A percentile compares a stretch with the other conserved stretches of the same genome.
These are phyloP conservation scores for Nemania sp. DNA, from an alignment of 2,329 filamentous ascomycete species.

Conservation along the genomic window DNA sequence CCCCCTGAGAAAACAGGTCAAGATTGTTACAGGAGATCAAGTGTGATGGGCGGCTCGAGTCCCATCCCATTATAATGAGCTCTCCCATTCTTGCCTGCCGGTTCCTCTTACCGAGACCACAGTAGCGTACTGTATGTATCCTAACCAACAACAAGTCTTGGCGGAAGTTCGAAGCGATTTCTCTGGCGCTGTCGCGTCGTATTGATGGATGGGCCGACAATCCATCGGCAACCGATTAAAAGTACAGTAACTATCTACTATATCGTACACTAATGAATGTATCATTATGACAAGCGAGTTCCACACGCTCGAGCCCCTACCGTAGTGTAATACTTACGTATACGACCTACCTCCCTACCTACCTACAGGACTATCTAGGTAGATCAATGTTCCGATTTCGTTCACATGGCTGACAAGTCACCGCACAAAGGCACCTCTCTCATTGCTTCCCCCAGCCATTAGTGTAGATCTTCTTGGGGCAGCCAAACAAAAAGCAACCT, in stretches of 20 bases:
- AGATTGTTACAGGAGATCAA: conserved; percentile 14
- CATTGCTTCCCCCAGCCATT: conserved; percentile 13
- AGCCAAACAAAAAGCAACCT: conserved; percentile 34
- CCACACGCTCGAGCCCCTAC: conserved; percentile 17
- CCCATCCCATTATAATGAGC: conserved; percentile 4
- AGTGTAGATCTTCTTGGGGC: conserved; percentile 16
- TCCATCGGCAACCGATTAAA: conserved; percentile 24
- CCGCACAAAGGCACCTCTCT: conserved; percentile 7
- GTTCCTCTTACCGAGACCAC: conserved; percentile 13
- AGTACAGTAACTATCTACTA: neutral
- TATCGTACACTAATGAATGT: conserved; percentile 7
- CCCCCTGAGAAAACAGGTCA: conserved; percentile 5
- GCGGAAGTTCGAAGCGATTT: conserved; percentile 33
- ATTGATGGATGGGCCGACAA: conserved; percentile 30
- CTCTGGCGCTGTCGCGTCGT: conserved; percentile 7
- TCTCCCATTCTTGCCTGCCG: conserved; percentile 18
- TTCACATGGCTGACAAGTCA: conserved; percentile 34
- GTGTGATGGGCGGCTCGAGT: conserved; percentile 21
- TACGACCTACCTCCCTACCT: too few species aligned
- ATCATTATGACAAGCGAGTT: conserved; percentile 14
- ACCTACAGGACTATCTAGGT: too few species aligned
- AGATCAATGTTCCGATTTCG: conserved; percentile 21
- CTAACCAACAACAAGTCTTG: conserved; percentile 23
- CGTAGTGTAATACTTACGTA: conserved; percentile 3
- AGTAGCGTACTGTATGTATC: neutral